Evolutionary conservation across 352 stramenopile genomes (phyloP).

Genomic region (Globisporangium apiculatum): DNA sequence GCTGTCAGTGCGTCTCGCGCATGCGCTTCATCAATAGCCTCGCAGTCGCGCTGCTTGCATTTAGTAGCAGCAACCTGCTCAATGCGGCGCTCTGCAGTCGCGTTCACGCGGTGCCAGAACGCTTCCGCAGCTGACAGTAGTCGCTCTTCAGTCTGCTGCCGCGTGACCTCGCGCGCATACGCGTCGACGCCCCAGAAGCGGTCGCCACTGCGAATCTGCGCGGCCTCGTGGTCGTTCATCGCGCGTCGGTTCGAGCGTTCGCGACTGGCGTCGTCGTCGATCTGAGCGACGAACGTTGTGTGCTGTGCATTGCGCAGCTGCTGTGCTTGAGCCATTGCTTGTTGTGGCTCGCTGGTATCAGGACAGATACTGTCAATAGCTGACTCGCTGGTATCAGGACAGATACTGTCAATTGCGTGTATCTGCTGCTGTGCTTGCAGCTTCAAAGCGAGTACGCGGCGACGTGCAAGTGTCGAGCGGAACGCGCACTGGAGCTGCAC

Average conservation of each 20-base stretch:
- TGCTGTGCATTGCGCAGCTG: slow-evolving; percentile 16
- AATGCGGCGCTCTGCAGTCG: slow-evolving; percentile 7
- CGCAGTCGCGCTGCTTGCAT: too few relatives aligned
- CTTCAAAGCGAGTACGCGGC: slow-evolving; percentile 29
- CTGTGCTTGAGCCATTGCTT: slow-evolving; percentile 13
- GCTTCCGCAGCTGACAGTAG: slow-evolving; percentile 28
- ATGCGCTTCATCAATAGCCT: slow-evolving; percentile 13
- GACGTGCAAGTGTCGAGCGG: slow-evolving; percentile 36
- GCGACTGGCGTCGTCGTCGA: slow-evolving; percentile 11
- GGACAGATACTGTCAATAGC: not conserved
- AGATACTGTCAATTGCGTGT: not conserved
- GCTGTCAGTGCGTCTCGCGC: slow-evolving; percentile 24
- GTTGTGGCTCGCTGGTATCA: slow-evolving; percentile 5
- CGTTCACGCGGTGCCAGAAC: slow-evolving; percentile 38
- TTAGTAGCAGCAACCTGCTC: too few relatives aligned
- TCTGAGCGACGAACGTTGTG: slow-evolving; percentile 19
- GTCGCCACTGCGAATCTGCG: slow-evolving; percentile 38
- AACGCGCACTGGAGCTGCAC: slow-evolving; percentile 43
- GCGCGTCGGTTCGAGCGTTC: slow-evolving; percentile 33
- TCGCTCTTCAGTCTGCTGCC: slow-evolving; percentile 33
- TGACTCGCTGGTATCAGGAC: slow-evolving; percentile 5
- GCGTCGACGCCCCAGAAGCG: slow-evolving; percentile 46
- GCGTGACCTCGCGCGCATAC: slow-evolving; percentile 30
- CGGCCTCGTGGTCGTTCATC: slow-evolving; percentile 47
- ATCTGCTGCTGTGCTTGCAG: slow-evolving; percentile 4